A percentile compares a stretch with the other conserved stretches of the same genome.
Evolutionary conservation across 768 basidiomycete species (phyloP).

Genomic region (Mycena alexandri): DNA sequence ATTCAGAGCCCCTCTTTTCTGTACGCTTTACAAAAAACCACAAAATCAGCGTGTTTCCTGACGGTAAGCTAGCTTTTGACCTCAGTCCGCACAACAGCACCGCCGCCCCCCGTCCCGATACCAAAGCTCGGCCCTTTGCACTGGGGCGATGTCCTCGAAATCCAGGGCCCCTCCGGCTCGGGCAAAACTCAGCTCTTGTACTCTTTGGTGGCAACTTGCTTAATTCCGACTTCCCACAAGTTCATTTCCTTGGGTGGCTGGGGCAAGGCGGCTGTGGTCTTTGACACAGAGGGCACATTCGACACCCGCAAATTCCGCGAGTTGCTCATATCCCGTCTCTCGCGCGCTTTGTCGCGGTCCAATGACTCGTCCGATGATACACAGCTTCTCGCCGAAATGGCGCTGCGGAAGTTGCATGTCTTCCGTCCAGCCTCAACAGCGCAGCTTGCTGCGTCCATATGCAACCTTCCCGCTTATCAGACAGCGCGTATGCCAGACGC

Average conservation of each 20-base stretch:
- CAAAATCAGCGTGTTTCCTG: slow-evolving; percentile 16
- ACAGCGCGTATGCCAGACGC: slow-evolving; percentile 58
- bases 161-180: slow-evolving; percentile 77
- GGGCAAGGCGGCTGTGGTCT: slow-evolving; percentile 73
- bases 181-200: slow-evolving; percentile 88
- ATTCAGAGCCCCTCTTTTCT: slow-evolving; percentile 22
- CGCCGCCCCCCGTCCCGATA: slow-evolving; percentile 11
- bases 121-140: slow-evolving; percentile 11
- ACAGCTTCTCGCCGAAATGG: slow-evolving; percentile 50
- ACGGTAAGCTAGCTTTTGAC: slow-evolving; percentile 57
- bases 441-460: slow-evolving; percentile 78
- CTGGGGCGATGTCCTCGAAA: slow-evolving; percentile 77
- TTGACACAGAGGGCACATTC: slow-evolving; percentile 80
- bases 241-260: slow-evolving; percentile 63
- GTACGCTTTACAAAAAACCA: slow-evolving; percentile 17
- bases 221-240: slow-evolving; percentile 59
- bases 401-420: slow-evolving; percentile 71
- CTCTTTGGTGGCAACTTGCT: slow-evolving; percentile 68
- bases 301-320: slow-evolving; percentile 65
- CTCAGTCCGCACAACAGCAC: slow-evolving; percentile 45
- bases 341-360: slow-evolving; percentile 44
- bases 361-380: slow-evolving; percentile 34
- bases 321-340: slow-evolving; percentile 64
- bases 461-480: slow-evolving; percentile 69
- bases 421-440: slow-evolving; percentile 76